Evolutionary conservation across 441 rosid genomes (phyloP).

Genomic region (Melastoma candidum): DNA sequence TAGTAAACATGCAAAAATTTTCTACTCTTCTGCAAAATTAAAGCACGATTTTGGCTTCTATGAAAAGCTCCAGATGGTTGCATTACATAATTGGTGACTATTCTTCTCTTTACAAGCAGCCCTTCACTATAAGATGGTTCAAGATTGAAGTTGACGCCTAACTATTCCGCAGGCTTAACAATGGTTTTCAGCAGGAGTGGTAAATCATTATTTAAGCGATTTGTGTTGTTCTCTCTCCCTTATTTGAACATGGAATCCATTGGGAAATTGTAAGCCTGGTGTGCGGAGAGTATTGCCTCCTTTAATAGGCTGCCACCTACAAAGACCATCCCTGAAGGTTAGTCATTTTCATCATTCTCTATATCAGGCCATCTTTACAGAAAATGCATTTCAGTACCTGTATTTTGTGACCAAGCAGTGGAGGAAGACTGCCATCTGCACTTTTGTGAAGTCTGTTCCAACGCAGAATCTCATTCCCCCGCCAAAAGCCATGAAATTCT

Average conservation of each 20-base stretch:
- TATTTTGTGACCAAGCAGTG: constrained; percentile 78
- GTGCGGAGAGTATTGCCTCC: constrained; percentile 77
- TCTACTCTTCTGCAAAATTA: too few relatives aligned
- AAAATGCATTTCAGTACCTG: constrained; percentile 34
- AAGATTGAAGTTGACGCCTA: not conserved
- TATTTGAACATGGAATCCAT: constrained; percentile 64
- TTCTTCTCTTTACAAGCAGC: too few relatives aligned
- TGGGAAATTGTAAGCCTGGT: constrained; percentile 90
- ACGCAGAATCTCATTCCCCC: constrained; percentile 98
- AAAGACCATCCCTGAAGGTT: constrained; percentile 15
- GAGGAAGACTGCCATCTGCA: constrained; percentile 90
- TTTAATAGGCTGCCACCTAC: constrained; percentile 63
- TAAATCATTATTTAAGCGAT: not conserved
- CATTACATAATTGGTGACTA: too few relatives aligned
- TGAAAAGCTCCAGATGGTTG: too few relatives aligned
- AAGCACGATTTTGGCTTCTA: too few relatives aligned
- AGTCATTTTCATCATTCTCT: constrained; percentile 10
- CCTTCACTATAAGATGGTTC: constrained; percentile 4
- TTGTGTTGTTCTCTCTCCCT: constrained; percentile 21
- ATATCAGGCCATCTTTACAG: not conserved
- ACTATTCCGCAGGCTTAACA: not conserved
- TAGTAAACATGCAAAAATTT: too few relatives aligned
- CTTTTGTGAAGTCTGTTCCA: constrained; percentile 87
- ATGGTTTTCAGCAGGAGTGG: constrained; percentile 9
- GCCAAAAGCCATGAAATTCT: constrained; percentile 95